Evolutionary conservation across 1,139 yeast genomes (phyloP).

Genomic region (Pichia sp.): DNA sequence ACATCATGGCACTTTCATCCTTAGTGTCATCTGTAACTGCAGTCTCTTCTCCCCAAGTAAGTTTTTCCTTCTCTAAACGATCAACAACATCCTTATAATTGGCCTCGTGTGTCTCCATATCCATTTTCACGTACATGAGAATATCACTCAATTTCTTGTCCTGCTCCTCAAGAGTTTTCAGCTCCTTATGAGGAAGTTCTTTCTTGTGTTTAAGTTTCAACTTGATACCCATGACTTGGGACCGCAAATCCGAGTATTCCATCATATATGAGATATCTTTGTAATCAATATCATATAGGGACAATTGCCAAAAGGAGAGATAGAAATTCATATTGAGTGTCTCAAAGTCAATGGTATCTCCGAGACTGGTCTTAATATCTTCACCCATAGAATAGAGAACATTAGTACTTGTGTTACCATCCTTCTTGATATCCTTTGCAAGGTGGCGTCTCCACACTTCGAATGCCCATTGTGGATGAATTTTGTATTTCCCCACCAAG

Average conservation of each 20-base stretch:
- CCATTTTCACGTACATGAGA: slow-evolving; percentile 21
- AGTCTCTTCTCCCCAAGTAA: too few species aligned
- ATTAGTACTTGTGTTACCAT: slow-evolving; percentile 9
- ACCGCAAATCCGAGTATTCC: slow-evolving; percentile 37
- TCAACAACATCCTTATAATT: slow-evolving; percentile 28
- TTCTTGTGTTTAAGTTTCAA: slow-evolving; percentile 30
- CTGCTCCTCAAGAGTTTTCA: slow-evolving; percentile 17
- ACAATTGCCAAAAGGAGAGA: slow-evolving; percentile 65
- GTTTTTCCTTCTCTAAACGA: slow-evolving; percentile 28
- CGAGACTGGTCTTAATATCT: slow-evolving; percentile 23
- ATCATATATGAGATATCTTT: slow-evolving; percentile 44
- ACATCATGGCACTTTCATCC: slow-evolving; percentile 20
- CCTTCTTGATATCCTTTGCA: slow-evolving; percentile 18
- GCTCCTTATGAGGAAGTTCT: slow-evolving; percentile 26
- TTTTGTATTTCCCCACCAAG: slow-evolving; percentile 41
- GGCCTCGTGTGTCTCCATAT: slow-evolving; percentile 30
- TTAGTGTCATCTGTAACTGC: slow-evolving; percentile 24
- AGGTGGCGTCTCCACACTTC: slow-evolving; percentile 65
- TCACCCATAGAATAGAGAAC: slow-evolving; percentile 10
- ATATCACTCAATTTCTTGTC: slow-evolving; percentile 17
- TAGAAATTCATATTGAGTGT: slow-evolving; percentile 41
- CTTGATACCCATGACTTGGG: slow-evolving; percentile 30
- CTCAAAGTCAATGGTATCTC: slow-evolving; percentile 31
- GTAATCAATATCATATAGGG: slow-evolving; percentile 66
- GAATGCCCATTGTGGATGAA: slow-evolving; percentile 65